phyloP scores from a whole-genome alignment of 1,284 basidiomycete genomes.

The Puccinia hordei region DNA sequence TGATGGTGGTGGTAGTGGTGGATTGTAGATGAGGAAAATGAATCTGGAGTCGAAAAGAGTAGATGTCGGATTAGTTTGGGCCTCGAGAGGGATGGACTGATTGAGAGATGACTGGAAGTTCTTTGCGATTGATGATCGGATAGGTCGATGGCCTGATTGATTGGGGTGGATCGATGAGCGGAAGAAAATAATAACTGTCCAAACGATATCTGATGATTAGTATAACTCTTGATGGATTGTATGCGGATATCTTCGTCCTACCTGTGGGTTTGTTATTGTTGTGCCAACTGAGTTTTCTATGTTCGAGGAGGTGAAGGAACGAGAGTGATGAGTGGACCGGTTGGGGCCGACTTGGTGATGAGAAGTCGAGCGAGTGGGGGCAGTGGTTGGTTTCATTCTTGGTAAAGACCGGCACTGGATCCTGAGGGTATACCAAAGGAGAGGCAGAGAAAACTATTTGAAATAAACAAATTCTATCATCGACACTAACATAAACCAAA shows the following conservation, averaged over 20 bases:
- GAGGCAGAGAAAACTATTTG: not conserved
- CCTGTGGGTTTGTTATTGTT: conserved; percentile 16
- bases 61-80: conserved; percentile 31
- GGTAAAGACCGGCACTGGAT: not conserved
- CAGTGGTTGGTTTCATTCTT: conserved; percentile 27
- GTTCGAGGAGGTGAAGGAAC: conserved; percentile 27
- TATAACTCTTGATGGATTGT: not conserved
- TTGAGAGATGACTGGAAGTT: conserved; percentile 20
- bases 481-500: too few relatives aligned
- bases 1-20: not conserved
- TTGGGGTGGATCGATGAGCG: conserved; percentile 14
- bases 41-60: conserved; percentile 35
- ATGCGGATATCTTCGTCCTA: not conserved
- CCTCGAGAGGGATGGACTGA: conserved; percentile 24
- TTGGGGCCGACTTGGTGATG: conserved; percentile 12
- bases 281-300: conserved; percentile 5
- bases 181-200: conserved; percentile 17
- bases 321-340: conserved; percentile 16
- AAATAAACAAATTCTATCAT: too few relatives aligned
- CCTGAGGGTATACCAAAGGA: not conserved
- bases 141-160: conserved; percentile 19
- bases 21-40: conserved; percentile 17
- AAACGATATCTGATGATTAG: not conserved
- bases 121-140: conserved; percentile 14
- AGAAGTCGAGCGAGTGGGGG: conserved; percentile 13